A percentile compares a stretch with the other conserved stretches of the same genome.
phyloP scores from a whole-genome alignment of 805 yeast genomes.

The Tetrapisispora iriomotensis region DNA sequence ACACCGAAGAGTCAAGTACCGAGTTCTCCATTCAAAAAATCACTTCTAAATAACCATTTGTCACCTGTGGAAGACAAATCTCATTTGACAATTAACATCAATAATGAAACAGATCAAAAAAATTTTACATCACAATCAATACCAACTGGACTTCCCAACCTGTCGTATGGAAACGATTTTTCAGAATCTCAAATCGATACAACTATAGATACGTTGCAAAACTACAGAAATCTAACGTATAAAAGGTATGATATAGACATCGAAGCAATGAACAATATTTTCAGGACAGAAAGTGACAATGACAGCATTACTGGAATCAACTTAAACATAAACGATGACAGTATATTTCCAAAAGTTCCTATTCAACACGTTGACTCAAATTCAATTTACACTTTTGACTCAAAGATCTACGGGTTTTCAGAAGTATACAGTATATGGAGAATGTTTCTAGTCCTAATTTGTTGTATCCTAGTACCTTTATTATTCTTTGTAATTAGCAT shows the following conservation, averaged over 20 bases:
- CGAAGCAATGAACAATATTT: background rate
- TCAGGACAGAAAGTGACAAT: background rate
- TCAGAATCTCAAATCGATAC: background rate
- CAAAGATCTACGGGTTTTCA: conserved; percentile 10
- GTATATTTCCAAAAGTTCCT: conserved; percentile 5
- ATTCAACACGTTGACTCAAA: conserved; percentile 17
- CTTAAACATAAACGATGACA: background rate
- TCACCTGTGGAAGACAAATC: no score
- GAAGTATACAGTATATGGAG: conserved; percentile 20
- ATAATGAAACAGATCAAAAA: background rate
- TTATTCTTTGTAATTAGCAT: conserved; percentile 23
- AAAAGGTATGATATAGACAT: background rate
- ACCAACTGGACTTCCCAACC: conserved; percentile 1
- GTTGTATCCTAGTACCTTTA: conserved; percentile 22
- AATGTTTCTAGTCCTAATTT: conserved; percentile 9
- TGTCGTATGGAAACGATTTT: conserved; percentile 1
- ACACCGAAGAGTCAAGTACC: background rate
- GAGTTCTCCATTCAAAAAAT: background rate
- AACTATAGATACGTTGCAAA: conserved; percentile 1
- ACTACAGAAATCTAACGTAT: background rate
- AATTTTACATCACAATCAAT: background rate
- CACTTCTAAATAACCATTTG: background rate
- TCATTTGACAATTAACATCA: no score
- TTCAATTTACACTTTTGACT: conserved; percentile 20
- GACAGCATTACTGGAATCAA: background rate